Percentiles rank a stretch among this genome's conserved stretches.
These are phyloP conservation scores for Ramaria sp. DNA, from an alignment of 768 basidiomycete species.

Conservation along the genomic window DNA sequence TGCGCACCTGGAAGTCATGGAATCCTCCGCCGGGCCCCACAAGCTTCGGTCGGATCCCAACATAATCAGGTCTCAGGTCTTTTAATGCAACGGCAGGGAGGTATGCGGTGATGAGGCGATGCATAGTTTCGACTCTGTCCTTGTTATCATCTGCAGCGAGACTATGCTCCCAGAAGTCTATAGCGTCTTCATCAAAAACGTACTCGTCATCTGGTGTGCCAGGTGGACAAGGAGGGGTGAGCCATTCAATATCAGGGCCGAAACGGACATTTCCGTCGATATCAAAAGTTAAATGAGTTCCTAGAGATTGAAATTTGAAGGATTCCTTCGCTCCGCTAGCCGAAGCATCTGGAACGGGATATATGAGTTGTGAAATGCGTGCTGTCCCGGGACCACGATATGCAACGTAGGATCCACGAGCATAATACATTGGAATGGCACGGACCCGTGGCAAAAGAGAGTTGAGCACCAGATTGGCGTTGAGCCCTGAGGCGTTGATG, in stretches of 20 bases:
- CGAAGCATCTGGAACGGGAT: constrained; percentile 62
- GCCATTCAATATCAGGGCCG: constrained; percentile 89
- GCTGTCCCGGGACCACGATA: constrained; percentile 74
- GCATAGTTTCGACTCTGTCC: constrained; percentile 44
- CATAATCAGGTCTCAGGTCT: constrained; percentile 71
- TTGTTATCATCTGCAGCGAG: constrained; percentile 54
- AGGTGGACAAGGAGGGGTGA: constrained; percentile 32
- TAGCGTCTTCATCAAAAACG: constrained; percentile 31
- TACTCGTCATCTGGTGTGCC: constrained; percentile 20
- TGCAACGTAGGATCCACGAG: constrained; percentile 77
- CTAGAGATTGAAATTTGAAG: constrained; percentile 69
- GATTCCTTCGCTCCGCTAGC: constrained; percentile 24
- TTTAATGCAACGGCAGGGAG: constrained; percentile 50
- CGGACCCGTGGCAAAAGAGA: constrained; percentile 45
- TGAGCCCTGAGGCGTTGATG: constrained; percentile 77
- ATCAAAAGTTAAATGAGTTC: constrained; percentile 87
- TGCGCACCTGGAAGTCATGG: constrained; percentile 72
- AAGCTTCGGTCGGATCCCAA: constrained; percentile 83
- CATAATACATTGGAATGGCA: constrained; percentile 69
- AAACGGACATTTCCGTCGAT: constrained; percentile 78
- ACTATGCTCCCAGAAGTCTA: constrained; percentile 68
- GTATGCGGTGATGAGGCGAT: constrained; percentile 61
- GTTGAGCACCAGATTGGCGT: constrained; percentile 61
- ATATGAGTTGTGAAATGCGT: constrained; percentile 67
- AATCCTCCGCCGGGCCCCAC: constrained; percentile 63